phyloP scores from a whole-genome alignment of 345 rosid species.

The Jatropha curcas region DNA sequence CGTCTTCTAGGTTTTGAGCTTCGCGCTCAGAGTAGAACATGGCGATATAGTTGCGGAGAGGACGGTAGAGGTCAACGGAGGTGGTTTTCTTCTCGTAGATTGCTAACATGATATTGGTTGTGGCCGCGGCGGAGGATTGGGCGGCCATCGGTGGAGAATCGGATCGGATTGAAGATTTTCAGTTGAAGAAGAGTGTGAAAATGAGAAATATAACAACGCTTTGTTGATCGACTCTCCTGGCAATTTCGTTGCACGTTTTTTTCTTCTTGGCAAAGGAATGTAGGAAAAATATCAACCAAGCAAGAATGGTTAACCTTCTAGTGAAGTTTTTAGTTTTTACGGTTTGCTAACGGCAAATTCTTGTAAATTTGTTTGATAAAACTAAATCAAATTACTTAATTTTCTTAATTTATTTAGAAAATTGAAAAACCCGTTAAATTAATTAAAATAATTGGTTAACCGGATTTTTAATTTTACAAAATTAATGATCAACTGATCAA shows the following conservation, averaged over 20 bases:
- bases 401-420: too few relatives aligned
- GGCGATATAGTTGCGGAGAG: conserved; percentile 81
- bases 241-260: not conserved
- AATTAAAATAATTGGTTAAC: too few relatives aligned
- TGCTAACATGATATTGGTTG: conserved; percentile 87
- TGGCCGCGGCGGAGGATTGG: conserved; percentile 40
- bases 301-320: too few relatives aligned
- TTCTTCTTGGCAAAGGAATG: conserved; percentile 12
- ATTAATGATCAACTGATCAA: too few relatives aligned
- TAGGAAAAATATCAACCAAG: not conserved
- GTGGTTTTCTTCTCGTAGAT: conserved; percentile 87
- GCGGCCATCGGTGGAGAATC: conserved; percentile 49
- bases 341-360: too few relatives aligned
- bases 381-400: too few relatives aligned
- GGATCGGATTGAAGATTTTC: not conserved
- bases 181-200: too few relatives aligned
- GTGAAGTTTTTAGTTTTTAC: too few relatives aligned
- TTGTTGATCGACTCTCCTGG: not conserved
- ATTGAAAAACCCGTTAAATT: too few relatives aligned
- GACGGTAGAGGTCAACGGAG: conserved; percentile 83
- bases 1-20: conserved; percentile 91
- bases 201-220: too few relatives aligned
- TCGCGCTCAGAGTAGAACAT: conserved; percentile 90
- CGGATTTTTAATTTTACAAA: too few relatives aligned
- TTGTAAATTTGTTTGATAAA: too few relatives aligned